phyloP scores from a whole-genome alignment of 345 rosid species.

The Jatropha curcas region DNA sequence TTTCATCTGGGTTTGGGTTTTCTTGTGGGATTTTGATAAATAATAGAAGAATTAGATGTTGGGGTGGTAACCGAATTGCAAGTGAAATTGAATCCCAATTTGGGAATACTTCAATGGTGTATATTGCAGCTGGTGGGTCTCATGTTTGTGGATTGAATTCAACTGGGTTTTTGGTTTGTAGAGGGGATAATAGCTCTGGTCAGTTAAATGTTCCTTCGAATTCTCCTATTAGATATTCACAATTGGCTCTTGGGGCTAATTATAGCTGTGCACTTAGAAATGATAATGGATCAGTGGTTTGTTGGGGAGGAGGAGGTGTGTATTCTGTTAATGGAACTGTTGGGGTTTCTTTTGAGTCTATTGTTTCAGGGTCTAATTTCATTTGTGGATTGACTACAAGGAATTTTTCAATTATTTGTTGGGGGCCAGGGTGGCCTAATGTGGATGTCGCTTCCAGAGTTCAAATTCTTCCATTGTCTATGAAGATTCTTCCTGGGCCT shows the following conservation, averaged over 20 bases:
- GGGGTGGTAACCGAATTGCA: constrained; percentile 52
- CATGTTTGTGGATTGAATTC: constrained; percentile 77
- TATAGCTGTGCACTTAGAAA: constrained; percentile 59
- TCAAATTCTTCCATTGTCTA: constrained; percentile 42
- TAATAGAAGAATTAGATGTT: constrained; percentile 40
- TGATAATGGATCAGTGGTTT: constrained; percentile 55
- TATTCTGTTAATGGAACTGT: constrained; percentile 34
- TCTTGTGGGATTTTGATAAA: constrained; percentile 57
- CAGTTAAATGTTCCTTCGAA: constrained; percentile 54
- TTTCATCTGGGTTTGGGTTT: constrained; percentile 73
- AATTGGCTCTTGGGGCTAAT: constrained; percentile 57
- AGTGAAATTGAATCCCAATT: constrained; percentile 47
- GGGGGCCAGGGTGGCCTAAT: constrained; percentile 65
- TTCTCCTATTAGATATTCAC: constrained; percentile 35
- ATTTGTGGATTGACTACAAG: constrained; percentile 60
- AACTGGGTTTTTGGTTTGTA: constrained; percentile 55
- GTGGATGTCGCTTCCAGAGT: constrained; percentile 7
- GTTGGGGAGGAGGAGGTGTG: constrained; percentile 70
- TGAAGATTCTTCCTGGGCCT: constrained; percentile 64
- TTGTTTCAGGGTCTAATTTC: constrained; percentile 68
- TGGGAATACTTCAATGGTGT: constrained; percentile 46
- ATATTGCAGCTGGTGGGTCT: constrained; percentile 55
- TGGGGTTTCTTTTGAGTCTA: constrained; percentile 48
- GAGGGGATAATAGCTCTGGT: constrained; percentile 53
- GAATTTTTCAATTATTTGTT: constrained; percentile 58